A percentile compares a stretch with the other conserved stretches of the same genome.
Conservation (phyloP, 2,329 filamentous ascomycete species). For the Ascochyta koolunga region DNA sequence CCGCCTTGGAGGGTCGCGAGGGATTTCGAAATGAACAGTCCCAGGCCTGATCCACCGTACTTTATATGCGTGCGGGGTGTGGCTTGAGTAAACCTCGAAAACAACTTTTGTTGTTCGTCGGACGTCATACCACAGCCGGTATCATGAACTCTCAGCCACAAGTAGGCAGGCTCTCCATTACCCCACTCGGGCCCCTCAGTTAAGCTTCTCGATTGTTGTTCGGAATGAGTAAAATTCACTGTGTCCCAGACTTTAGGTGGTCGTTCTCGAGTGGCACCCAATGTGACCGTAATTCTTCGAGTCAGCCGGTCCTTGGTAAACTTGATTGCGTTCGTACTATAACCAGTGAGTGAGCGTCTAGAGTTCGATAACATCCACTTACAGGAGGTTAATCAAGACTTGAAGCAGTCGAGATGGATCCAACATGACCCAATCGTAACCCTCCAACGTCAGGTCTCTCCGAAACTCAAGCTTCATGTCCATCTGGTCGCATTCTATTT, state of each 20-base stretch:
- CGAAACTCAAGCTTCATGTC: slow-evolving; percentile 48
- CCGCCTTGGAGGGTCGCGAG: slow-evolving; percentile 45
- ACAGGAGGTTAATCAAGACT: slow-evolving; percentile 38
- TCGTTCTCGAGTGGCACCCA: slow-evolving; percentile 40
- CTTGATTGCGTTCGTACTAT: slow-evolving; percentile 39
- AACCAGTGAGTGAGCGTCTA: slow-evolving; percentile 31
- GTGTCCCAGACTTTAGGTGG: slow-evolving; percentile 23
- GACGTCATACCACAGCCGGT: slow-evolving; percentile 49
- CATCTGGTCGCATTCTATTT: slow-evolving; percentile 35
- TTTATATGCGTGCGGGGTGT: slow-evolving; percentile 41
- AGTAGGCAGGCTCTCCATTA: slow-evolving; percentile 41
- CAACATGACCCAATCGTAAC: slow-evolving; percentile 42
- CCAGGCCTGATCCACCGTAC: slow-evolving; percentile 52
- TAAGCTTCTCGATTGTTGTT: slow-evolving; percentile 4
- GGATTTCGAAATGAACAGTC: slow-evolving; percentile 51
- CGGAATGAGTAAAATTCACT: slow-evolving; percentile 24
- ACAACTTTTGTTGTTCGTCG: slow-evolving; percentile 45
- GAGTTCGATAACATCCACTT: slow-evolving; percentile 30
- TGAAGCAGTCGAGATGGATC: slow-evolving; percentile 38
- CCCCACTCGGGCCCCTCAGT: slow-evolving; percentile 36
- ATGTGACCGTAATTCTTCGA: slow-evolving; percentile 46
- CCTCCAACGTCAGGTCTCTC: slow-evolving; percentile 48
- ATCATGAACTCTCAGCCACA: slow-evolving; percentile 46
- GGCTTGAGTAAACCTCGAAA: slow-evolving; percentile 40
- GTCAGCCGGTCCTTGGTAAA: slow-evolving; percentile 45